A percentile compares a stretch with the other conserved stretches of the same genome.
These are phyloP conservation scores for Metschnikowia reukaufii DNA, from an alignment of 805 yeast species.

Conservation along the genomic window DNA sequence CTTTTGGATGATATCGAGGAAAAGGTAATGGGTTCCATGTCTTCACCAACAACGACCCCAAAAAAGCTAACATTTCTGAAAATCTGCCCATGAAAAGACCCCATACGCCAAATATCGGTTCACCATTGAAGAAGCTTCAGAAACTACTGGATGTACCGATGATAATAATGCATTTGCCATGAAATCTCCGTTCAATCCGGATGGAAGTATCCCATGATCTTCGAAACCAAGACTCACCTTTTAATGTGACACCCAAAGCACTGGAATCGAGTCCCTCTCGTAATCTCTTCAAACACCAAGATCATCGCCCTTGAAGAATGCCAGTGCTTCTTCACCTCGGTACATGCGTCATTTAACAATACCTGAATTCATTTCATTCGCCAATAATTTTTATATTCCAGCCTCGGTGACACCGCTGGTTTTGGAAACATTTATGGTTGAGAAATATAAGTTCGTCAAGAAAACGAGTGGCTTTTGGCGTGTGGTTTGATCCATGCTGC, in stretches of 20 bases:
- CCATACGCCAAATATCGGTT: conserved; percentile 35
- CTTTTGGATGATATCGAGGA: conserved; percentile 48
- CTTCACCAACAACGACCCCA: conserved; percentile 23
- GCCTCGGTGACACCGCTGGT: conserved; percentile 49
- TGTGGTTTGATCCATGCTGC: conserved; percentile 67
- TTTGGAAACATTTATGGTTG: conserved; percentile 49
- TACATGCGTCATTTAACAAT: conserved; percentile 26
- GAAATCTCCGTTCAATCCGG: conserved; percentile 17
- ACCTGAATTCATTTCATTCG: conserved; percentile 44
- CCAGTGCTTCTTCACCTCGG: conserved; percentile 10
- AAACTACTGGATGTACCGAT: conserved; percentile 20
- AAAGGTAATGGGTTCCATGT: conserved; percentile 32
- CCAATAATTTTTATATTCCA: conserved; percentile 66
- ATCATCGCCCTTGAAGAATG: conserved; percentile 10
- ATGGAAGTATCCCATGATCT: conserved; percentile 1
- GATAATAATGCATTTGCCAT: conserved; percentile 2
- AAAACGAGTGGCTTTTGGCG: conserved; percentile 68
- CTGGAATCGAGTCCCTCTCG: conserved; percentile 1
- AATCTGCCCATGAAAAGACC: conserved; percentile 17
- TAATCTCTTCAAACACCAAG: conserved; percentile 23
- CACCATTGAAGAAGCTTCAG: conserved; percentile 40
- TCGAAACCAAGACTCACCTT: conserved; percentile 15
- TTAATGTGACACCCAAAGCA: conserved; percentile 7
- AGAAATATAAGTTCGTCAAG: conserved; percentile 49
- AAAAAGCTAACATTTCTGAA: conserved; percentile 16